A percentile compares a stretch with the other conserved stretches of the same genome.
These are phyloP conservation scores for Cladosporium velox DNA, from an alignment of 2,329 filamentous ascomycete species.

Conservation along the genomic window DNA sequence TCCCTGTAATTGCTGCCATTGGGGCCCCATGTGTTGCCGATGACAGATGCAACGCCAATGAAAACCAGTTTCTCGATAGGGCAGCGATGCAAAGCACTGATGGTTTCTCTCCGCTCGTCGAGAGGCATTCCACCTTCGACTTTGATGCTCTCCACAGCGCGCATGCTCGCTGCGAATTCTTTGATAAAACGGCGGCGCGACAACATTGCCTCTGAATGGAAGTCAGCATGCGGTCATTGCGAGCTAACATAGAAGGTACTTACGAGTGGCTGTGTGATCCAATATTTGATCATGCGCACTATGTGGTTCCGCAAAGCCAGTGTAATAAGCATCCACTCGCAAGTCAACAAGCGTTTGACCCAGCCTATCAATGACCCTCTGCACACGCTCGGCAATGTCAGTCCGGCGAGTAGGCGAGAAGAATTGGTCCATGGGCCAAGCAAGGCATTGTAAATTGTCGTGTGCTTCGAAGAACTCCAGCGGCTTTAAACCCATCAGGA, in stretches of 20 bases:
- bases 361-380: conserved; percentile 42
- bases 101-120: conserved; percentile 49
- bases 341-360: conserved; percentile 44
- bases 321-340: conserved; percentile 42
- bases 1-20: conserved; percentile 27
- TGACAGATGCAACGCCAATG: conserved; percentile 46
- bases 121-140: conserved; percentile 50
- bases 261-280: not conserved
- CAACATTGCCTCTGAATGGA: not conserved
- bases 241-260: not conserved
- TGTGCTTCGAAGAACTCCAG: conserved; percentile 49
- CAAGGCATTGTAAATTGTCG: conserved; percentile 45
- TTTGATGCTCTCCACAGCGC: conserved; percentile 46
- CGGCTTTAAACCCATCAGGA: conserved; percentile 13
- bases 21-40: conserved; percentile 49
- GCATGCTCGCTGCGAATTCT: conserved; percentile 47
- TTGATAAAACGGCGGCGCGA: conserved; percentile 42
- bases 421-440: conserved; percentile 51
- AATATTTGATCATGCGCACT: conserved; percentile 22
- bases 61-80: conserved; percentile 48
- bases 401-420: conserved; percentile 33
- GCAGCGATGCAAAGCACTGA: conserved; percentile 46
- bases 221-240: not conserved
- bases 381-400: conserved; percentile 24
- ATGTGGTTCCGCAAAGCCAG: conserved; percentile 29